Evolutionary conservation across 2,329 filamentous ascomycete genomes (phyloP).

Genomic region (Curvularia hawaiiensis): DNA sequence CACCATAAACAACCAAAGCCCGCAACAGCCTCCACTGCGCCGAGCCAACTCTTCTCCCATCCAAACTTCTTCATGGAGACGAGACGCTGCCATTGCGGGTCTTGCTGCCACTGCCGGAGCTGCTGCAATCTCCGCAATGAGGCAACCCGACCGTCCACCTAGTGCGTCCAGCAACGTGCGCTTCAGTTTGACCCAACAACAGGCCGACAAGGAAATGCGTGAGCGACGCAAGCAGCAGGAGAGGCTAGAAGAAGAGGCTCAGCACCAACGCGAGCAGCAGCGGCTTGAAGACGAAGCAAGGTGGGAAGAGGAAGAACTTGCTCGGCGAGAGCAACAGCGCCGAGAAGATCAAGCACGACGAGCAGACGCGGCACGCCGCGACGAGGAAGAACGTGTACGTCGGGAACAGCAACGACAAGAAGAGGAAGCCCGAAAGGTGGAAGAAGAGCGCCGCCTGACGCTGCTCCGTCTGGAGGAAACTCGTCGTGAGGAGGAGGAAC

Average conservation of each 20-base stretch:
- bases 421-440: slow-evolving; percentile 1
- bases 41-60: slow-evolving; percentile 57
- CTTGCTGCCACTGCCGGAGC: slow-evolving; percentile 51
- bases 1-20: slow-evolving; percentile 16
- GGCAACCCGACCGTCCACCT: slow-evolving; percentile 17
- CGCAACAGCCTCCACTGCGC: slow-evolving; percentile 36
- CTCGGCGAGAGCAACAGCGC: slow-evolving; percentile 26
- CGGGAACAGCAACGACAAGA: slow-evolving; percentile 9
- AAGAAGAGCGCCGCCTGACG: slow-evolving; percentile 4
- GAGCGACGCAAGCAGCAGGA: slow-evolving; percentile 44
- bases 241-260: slow-evolving; percentile 33
- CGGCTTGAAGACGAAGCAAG: slow-evolving; percentile 26
- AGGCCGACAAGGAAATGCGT: slow-evolving; percentile 55
- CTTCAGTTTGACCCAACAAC: slow-evolving; percentile 63
- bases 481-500: slow-evolving; percentile 33
- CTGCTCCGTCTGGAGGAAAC: slow-evolving; percentile 26
- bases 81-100: slow-evolving; percentile 53
- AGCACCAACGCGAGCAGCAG: slow-evolving; percentile 27
- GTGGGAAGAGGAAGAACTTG: slow-evolving; percentile 23
- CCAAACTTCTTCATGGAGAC: slow-evolving; percentile 45
- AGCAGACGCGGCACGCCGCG: slow-evolving; percentile 21
- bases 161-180: slow-evolving; percentile 56
- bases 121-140: slow-evolving; percentile 46
- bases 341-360: slow-evolving; percentile 27
- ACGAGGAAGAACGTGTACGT: slow-evolving; percentile 26